A percentile compares a stretch with the other conserved stretches of the same genome.
Conservation (phyloP, 23 red algal species). For the Gracilaria vermiculophylla region DNA sequence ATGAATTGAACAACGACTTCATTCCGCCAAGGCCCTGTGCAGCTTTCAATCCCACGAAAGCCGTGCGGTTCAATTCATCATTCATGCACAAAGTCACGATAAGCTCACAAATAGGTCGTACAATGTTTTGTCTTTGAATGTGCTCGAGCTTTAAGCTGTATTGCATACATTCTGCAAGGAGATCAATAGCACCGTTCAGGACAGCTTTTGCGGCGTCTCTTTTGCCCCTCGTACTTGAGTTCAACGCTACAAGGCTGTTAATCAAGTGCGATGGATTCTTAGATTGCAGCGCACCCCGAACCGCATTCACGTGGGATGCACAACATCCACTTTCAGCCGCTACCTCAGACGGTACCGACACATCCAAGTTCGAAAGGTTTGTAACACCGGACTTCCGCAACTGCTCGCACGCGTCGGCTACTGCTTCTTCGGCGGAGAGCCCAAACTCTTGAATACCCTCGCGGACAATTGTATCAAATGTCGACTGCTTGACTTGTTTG, state of each 20-base stretch:
- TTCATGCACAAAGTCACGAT: conserved; percentile 6
- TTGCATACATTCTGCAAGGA: neutral
- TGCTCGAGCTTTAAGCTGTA: neutral
- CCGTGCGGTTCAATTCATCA: conserved; percentile 39
- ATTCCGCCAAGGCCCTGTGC: neutral
- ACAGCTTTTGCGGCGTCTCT: conserved; percentile 3
- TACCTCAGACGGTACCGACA: neutral
- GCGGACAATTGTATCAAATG: conserved; percentile 61
- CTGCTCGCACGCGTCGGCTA: conserved; percentile 40
- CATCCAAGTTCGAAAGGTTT: conserved; percentile 39
- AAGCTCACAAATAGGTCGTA: neutral
- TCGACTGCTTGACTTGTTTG: conserved; percentile 53
- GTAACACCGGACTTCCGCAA: conserved; percentile 47
- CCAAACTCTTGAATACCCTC: conserved; percentile 58
- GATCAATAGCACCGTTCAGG: neutral
- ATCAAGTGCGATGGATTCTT: neutral
- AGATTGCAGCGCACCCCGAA: conserved; percentile 1
- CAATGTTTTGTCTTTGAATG: neutral
- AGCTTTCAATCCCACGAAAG: neutral
- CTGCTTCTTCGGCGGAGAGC: conserved; percentile 30
- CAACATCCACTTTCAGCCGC: neutral
- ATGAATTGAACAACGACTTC: conserved; percentile 2
- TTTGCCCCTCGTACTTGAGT: neutral
- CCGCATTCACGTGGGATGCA: neutral
- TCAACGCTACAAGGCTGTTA: neutral